phyloP scores from a whole-genome alignment of 2,329 filamentous ascomycete genomes.

The Penicillium sp. region DNA sequence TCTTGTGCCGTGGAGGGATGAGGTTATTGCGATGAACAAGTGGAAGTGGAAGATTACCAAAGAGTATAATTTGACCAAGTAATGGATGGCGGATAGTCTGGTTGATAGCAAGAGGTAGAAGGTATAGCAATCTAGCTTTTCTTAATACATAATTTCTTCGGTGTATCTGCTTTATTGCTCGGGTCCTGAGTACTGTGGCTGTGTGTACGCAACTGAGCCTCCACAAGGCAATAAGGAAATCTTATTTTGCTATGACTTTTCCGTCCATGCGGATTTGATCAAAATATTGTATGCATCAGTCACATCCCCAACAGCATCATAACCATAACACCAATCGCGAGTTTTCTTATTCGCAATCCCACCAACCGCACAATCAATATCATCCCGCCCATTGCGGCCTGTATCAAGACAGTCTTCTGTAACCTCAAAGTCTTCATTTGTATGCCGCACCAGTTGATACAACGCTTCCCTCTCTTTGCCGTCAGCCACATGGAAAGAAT shows the following conservation, averaged over 20 bases:
- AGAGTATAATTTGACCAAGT: not conserved
- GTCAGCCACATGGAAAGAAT: not conserved
- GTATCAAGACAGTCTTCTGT: not conserved
- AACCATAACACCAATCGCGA: constrained; percentile 4
- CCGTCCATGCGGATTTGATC: no score
- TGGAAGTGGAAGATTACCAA: constrained; percentile 21
- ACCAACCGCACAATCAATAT: not conserved
- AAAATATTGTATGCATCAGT: not conserved
- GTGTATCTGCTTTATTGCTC: no score
- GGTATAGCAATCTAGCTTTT: not conserved
- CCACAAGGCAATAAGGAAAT: no score
- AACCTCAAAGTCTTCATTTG: not conserved
- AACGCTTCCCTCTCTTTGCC: constrained; percentile 1
- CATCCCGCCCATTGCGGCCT: not conserved
- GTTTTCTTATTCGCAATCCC: constrained; percentile 2
- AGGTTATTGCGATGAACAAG: constrained; percentile 19
- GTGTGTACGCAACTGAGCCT: no score
- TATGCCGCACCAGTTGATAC: not conserved
- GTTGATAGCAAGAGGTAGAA: not conserved
- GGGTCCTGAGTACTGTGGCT: no score
- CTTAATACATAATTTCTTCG: no score
- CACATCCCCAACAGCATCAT: constrained; percentile 1
- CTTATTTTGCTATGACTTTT: no score
- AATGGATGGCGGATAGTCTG: not conserved
- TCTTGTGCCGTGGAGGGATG: constrained; percentile 22